Conservation (phyloP, 768 basidiomycete genomes). For the Calocybe gangraenosa region DNA sequence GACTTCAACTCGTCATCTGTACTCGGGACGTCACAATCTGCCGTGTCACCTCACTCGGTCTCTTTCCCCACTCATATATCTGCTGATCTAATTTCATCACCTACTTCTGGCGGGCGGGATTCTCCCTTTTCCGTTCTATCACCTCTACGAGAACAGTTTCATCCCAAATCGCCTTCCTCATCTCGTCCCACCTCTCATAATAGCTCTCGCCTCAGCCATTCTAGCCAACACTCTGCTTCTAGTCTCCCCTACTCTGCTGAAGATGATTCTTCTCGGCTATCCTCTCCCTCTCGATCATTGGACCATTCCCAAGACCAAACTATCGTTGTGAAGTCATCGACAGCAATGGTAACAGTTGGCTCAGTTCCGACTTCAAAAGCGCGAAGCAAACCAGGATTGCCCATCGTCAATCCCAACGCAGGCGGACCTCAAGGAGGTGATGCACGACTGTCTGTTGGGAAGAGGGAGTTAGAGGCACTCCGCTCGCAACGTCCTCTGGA, state of each 20-base stretch:
- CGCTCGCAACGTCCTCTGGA: slow-evolving; percentile 20
- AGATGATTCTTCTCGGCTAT: slow-evolving; percentile 21
- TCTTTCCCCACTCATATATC: slow-evolving; percentile 19
- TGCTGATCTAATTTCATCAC: slow-evolving; percentile 23
- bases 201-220: slow-evolving; percentile 23
- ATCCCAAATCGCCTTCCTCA: slow-evolving; percentile 11
- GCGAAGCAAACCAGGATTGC: slow-evolving; percentile 10
- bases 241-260: slow-evolving; percentile 17
- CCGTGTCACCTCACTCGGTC: slow-evolving; percentile 28
- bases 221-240: slow-evolving; percentile 20
- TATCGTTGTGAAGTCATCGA: slow-evolving; percentile 31
- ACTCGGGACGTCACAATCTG: slow-evolving; percentile 20
- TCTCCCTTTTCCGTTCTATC: slow-evolving; percentile 23
- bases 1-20: slow-evolving; percentile 24
- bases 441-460: slow-evolving; percentile 18
- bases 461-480: slow-evolving; percentile 23
- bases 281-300: slow-evolving; percentile 33
- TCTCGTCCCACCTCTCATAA: slow-evolving; percentile 28
- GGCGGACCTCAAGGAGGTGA: slow-evolving; percentile 15
- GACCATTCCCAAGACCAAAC: slow-evolving; percentile 38
- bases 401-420: slow-evolving; percentile 12
- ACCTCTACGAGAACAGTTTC: slow-evolving; percentile 28
- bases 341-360: slow-evolving; percentile 18
- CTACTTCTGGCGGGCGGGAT: slow-evolving; percentile 18
- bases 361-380: slow-evolving; percentile 21